A percentile compares a stretch with the other conserved stretches of the same genome.
These are phyloP conservation scores for Prasinococcaceae sp. DNA, from an alignment of 139 green algal genomes.

Conservation along the genomic window DNA sequence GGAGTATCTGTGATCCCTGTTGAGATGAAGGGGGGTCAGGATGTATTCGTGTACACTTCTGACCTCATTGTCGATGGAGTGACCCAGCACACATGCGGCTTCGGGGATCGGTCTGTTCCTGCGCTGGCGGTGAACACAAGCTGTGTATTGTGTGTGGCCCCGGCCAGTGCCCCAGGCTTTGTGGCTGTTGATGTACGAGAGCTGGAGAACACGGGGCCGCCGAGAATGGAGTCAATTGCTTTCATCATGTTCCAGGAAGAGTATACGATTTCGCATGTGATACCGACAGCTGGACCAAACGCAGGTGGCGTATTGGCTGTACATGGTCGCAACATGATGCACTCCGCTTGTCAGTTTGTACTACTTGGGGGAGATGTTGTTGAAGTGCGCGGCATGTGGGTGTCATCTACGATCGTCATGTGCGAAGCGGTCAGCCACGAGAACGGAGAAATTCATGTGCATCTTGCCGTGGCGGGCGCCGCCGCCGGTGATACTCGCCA, in stretches of 20 bases:
- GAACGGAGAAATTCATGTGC: background rate
- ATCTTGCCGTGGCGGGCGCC: background rate
- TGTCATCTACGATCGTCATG: background rate
- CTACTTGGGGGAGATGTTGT: background rate
- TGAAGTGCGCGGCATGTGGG: background rate
- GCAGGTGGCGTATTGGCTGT: background rate
- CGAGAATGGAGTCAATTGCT: background rate
- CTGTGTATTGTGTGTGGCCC: too few species aligned
- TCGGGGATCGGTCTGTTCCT: too few species aligned
- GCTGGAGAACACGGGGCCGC: too few species aligned
- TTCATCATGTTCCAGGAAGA: background rate
- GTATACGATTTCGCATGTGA: background rate
- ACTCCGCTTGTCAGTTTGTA: background rate
- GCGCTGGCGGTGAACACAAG: too few species aligned
- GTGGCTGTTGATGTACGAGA: too few species aligned
- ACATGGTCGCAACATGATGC: background rate
- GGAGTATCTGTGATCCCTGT: too few species aligned
- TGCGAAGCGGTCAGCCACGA: background rate
- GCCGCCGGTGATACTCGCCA: background rate
- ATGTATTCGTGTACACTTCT: too few species aligned
- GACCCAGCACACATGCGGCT: too few species aligned
- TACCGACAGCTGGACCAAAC: background rate
- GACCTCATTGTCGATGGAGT: too few species aligned
- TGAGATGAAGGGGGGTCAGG: too few species aligned
- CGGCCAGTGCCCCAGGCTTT: too few species aligned